These are phyloP conservation scores for Lagenaria siceraria DNA, from an alignment of 306 rosid species.

Conservation along the genomic window DNA sequence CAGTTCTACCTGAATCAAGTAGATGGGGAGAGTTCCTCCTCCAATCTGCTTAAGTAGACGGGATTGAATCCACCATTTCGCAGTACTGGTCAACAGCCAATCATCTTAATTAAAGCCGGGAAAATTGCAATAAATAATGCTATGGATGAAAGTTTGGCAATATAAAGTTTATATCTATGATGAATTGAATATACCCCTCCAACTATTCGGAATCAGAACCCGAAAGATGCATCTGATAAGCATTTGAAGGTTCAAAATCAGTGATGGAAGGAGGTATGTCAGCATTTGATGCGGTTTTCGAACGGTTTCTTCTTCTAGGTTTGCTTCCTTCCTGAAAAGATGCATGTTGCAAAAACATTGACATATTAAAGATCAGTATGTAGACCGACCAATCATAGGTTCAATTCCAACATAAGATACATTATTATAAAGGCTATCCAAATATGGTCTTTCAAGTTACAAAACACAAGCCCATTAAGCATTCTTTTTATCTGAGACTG, in stretches of 20 bases:
- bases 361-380: neutral
- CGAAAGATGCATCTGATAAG: slow-evolving; percentile 46
- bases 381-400: neutral
- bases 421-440: neutral
- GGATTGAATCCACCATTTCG: neutral
- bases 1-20: neutral
- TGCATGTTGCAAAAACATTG: slow-evolving; percentile 8
- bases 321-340: slow-evolving; percentile 30
- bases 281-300: slow-evolving; percentile 15
- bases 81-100: neutral
- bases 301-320: slow-evolving; percentile 24
- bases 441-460: neutral
- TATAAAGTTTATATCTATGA: neutral
- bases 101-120: neutral
- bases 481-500: neutral
- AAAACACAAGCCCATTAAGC: neutral
- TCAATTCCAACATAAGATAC: neutral
- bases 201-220: slow-evolving; percentile 55
- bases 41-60: neutral
- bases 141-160: neutral
- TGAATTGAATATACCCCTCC: neutral
- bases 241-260: slow-evolving; percentile 50
- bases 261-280: slow-evolving; percentile 41
- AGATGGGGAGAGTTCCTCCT: neutral
- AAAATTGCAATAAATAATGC: neutral